Conservation (phyloP, 169 alveolate species). For the Plasmodium fragile region DNA sequence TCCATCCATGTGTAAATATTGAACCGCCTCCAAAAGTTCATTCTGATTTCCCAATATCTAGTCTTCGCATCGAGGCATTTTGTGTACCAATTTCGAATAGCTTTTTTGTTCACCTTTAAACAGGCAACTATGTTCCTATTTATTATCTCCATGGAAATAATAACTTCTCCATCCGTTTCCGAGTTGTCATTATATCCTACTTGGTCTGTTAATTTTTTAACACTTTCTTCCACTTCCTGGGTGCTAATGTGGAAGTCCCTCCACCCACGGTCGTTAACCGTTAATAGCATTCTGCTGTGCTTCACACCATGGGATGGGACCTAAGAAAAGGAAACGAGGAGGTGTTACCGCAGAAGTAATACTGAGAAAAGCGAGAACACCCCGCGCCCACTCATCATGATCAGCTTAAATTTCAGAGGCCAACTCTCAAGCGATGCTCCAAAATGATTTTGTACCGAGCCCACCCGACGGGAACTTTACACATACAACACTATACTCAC, state of each 20-base stretch:
- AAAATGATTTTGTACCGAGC: not conserved
- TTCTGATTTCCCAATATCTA: constrained; percentile 9
- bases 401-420: not conserved
- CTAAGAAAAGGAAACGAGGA: not conserved
- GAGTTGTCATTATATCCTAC: not conserved
- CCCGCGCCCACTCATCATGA: too few species aligned
- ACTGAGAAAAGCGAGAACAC: not conserved
- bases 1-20: not conserved
- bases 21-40: not conserved
- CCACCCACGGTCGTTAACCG: not conserved
- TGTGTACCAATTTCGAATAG: not conserved
- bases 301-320: not conserved
- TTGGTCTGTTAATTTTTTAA: not conserved
- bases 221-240: not conserved
- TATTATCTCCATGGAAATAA: not conserved
- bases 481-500: not conserved
- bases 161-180: not conserved
- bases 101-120: not conserved
- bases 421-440: not conserved
- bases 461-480: not conserved
- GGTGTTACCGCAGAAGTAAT: not conserved
- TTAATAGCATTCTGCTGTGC: not conserved
- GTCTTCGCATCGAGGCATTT: not conserved
- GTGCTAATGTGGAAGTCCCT: not conserved
- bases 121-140: not conserved